A percentile compares a stretch with the other conserved stretches of the same genome.
phyloP scores from a whole-genome alignment of 2,329 filamentous ascomycete species.

The Pseudogymnoascus sp. region DNA sequence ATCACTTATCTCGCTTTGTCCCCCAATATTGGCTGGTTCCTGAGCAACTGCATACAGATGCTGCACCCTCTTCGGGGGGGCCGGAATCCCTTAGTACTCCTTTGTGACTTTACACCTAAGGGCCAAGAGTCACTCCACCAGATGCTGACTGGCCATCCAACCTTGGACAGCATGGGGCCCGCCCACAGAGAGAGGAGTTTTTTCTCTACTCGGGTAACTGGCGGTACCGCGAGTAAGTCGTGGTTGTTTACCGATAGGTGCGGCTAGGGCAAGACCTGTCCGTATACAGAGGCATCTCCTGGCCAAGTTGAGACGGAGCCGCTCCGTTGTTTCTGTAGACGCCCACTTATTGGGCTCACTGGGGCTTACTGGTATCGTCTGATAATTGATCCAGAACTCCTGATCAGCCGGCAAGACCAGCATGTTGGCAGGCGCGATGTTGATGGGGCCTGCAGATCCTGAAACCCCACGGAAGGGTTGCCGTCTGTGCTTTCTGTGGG shows the following conservation, averaged over 20 bases:
- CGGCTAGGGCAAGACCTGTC: slow-evolving; percentile 8
- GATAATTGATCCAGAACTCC: slow-evolving; percentile 2
- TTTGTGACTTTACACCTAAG: not conserved
- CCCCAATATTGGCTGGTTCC: not conserved
- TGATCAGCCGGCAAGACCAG: not conserved
- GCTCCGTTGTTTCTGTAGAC: not conserved
- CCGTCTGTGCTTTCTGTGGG: slow-evolving; percentile 8
- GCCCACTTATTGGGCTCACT: slow-evolving; percentile 4
- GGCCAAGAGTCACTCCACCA: not conserved
- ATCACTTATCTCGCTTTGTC: not conserved
- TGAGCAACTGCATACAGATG: not conserved
- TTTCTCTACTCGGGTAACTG: not conserved
- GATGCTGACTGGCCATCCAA: not conserved
- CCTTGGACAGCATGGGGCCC: not conserved
- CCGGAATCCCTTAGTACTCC: not conserved
- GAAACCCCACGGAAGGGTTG: slow-evolving; percentile 1
- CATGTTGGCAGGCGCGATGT: not conserved
- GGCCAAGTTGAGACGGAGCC: not conserved
- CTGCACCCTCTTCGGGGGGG: not conserved
- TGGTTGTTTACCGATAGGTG: not conserved
- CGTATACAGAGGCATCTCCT: not conserved
- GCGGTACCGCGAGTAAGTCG: not conserved
- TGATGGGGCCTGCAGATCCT: slow-evolving; percentile 5
- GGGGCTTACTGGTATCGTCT: not conserved
- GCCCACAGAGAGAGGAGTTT: not conserved